Percentiles rank a stretch among this genome's conserved stretches.
Conservation (phyloP, 2,329 filamentous ascomycete species). For the Aspergillus sojae region DNA sequence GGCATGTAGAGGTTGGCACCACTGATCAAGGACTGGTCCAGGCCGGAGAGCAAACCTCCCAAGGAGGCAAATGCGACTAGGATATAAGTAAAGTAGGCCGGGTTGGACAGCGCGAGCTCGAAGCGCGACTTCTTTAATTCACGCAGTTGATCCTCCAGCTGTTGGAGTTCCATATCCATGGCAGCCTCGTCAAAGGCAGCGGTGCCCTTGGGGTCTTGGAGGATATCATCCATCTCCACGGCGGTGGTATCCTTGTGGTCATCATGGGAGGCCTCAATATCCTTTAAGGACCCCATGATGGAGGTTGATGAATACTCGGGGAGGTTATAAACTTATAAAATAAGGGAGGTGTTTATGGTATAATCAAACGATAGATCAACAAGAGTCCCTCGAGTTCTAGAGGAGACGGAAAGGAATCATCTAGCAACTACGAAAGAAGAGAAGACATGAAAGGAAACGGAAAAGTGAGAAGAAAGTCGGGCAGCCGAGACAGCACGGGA, state of each 20-base stretch:
- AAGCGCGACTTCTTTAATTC: conserved; percentile 23
- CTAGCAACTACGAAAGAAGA: conserved; percentile 2
- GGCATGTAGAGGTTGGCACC: conserved; percentile 69
- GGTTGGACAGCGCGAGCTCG: conserved; percentile 62
- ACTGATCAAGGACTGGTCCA: conserved; percentile 73
- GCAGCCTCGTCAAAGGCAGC: conserved; percentile 30
- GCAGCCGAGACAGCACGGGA: conserved; percentile 14
- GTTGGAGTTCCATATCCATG: conserved; percentile 35
- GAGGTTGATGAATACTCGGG: conserved; percentile 7
- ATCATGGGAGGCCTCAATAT: conserved; percentile 28
- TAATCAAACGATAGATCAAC: neutral
- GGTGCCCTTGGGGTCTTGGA: conserved; percentile 25
- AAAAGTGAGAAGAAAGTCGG: conserved; percentile 8
- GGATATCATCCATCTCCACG: conserved; percentile 31
- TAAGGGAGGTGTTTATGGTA: neutral
- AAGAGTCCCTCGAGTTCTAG: neutral
- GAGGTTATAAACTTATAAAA: neutral
- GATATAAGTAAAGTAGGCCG: conserved; percentile 67
- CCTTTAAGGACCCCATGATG: conserved; percentile 23
- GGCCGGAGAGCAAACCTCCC: conserved; percentile 71
- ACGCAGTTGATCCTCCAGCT: conserved; percentile 32
- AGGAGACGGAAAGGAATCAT: neutral
- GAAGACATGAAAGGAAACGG: neutral
- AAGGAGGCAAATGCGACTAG: conserved; percentile 73
- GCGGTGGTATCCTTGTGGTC: conserved; percentile 28